These are phyloP conservation scores for Harringtonia lauricola DNA, from an alignment of 2,329 filamentous ascomycete species.

Conservation along the genomic window DNA sequence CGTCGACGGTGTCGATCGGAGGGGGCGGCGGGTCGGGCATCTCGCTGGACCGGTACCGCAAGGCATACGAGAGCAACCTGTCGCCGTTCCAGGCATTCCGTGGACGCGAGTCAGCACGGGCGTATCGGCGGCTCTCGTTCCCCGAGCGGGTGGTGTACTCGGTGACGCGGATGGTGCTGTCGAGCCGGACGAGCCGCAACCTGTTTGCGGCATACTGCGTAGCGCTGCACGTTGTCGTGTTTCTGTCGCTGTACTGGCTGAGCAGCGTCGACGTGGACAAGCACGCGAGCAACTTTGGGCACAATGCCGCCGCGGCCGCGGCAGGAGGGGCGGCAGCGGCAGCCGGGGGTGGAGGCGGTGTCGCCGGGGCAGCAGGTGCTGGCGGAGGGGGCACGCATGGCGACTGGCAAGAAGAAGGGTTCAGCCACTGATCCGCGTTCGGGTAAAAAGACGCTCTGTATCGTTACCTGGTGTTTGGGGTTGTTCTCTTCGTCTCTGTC, in stretches of 20 bases:
- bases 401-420: conserved; percentile 55
- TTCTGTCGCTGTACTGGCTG: conserved; percentile 77
- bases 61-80: conserved; percentile 89
- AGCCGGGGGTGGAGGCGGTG: conserved; percentile 19
- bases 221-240: conserved; percentile 77
- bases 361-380: conserved; percentile 16
- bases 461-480: too few relatives aligned
- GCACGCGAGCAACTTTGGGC: conserved; percentile 46
- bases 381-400: conserved; percentile 26
- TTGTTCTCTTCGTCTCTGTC: background rate
- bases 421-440: conserved; percentile 31
- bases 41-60: conserved; percentile 73
- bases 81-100: conserved; percentile 94
- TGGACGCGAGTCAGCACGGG: conserved; percentile 82
- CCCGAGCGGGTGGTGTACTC: conserved; percentile 87
- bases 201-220: conserved; percentile 89
- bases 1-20: conserved; percentile 55
- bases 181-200: conserved; percentile 82
- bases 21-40: conserved; percentile 36
- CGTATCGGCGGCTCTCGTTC: conserved; percentile 85
- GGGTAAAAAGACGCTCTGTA: too few relatives aligned
- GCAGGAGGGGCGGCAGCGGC: conserved; percentile 23
- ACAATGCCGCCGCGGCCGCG: conserved; percentile 30
- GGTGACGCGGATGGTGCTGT: conserved; percentile 80
- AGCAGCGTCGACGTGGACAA: conserved; percentile 55